Conservation (phyloP, 139 green algal genomes). For the Chlorella sorokiniana region DNA sequence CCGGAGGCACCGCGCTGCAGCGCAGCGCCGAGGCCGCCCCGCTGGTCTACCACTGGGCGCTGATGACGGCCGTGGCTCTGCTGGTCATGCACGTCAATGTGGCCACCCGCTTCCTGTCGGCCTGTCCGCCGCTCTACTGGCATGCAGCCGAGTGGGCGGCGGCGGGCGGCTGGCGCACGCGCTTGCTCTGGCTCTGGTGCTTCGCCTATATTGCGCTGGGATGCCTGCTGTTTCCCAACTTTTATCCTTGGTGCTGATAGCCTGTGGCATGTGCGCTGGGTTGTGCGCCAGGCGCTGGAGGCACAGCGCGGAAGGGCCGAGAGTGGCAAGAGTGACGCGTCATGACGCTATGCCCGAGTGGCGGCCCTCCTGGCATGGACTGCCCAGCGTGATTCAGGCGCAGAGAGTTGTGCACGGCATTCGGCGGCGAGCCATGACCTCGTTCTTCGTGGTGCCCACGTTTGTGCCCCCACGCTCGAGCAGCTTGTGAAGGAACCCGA, state of each 20-base stretch:
- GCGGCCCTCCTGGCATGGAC: no score
- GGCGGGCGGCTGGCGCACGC: not conserved
- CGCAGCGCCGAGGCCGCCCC: conserved; percentile 42
- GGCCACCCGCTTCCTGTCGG: conserved; percentile 76
- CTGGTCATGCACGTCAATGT: conserved; percentile 90
- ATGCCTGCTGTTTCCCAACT: conserved; percentile 74
- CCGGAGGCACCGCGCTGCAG: not conserved
- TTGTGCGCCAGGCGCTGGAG: not conserved
- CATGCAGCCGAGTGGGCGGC: conserved; percentile 49
- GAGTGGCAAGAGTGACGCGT: no score
- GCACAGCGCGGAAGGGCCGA: no score
- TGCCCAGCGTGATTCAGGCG: not conserved
- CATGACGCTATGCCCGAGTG: no score
- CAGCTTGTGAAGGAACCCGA: conserved; percentile 32
- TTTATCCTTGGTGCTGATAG: conserved; percentile 77
- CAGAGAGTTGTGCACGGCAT: no score
- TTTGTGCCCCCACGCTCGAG: conserved; percentile 36
- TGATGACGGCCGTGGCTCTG: conserved; percentile 61
- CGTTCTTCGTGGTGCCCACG: conserved; percentile 36
- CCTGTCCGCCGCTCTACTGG: conserved; percentile 79
- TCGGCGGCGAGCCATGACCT: conserved; percentile 3
- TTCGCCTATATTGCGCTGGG: conserved; percentile 62
- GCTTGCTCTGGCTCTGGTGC: conserved; percentile 63
- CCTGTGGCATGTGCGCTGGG: not conserved
- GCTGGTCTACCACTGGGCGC: conserved; percentile 76